These are phyloP conservation scores for Colletotrichum trifolii DNA, from an alignment of 2,329 filamentous ascomycete genomes.

Conservation along the genomic window DNA sequence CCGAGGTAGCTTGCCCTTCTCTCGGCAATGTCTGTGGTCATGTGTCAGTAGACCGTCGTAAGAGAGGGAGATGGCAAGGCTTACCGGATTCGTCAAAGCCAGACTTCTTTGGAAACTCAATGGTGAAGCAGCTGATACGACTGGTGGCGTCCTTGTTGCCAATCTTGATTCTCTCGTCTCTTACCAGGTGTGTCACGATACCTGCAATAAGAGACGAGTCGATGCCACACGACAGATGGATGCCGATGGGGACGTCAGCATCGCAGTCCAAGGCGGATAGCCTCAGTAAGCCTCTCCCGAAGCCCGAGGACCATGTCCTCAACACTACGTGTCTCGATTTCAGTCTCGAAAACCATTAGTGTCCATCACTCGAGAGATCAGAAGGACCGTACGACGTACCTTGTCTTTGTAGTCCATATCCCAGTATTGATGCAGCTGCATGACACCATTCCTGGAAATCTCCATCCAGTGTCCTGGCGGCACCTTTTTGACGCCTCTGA, in stretches of 20 bases:
- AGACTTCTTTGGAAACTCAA: conserved; percentile 61
- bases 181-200: conserved; percentile 62
- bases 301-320: conserved; percentile 64
- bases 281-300: conserved; percentile 59
- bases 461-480: conserved; percentile 57
- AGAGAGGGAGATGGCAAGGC: background rate
- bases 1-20: conserved; percentile 44
- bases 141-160: conserved; percentile 49
- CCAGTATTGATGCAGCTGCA: conserved; percentile 59
- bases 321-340: conserved; percentile 53
- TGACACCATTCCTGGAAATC: conserved; percentile 48
- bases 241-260: conserved; percentile 68
- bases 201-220: conserved; percentile 68
- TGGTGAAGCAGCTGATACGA: conserved; percentile 54
- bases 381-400: conserved; percentile 46
- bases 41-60: too few relatives aligned
- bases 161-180: conserved; percentile 56
- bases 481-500: conserved; percentile 58
- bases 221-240: conserved; percentile 67
- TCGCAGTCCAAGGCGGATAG: conserved; percentile 61
- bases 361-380: fast-evolving
- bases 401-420: conserved; percentile 64
- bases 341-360: conserved; percentile 37
- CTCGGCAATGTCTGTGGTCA: background rate
- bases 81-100: conserved; percentile 61